phyloP scores from a whole-genome alignment of 768 basidiomycete genomes.

The Cystobasidiopsis lactophilus region DNA sequence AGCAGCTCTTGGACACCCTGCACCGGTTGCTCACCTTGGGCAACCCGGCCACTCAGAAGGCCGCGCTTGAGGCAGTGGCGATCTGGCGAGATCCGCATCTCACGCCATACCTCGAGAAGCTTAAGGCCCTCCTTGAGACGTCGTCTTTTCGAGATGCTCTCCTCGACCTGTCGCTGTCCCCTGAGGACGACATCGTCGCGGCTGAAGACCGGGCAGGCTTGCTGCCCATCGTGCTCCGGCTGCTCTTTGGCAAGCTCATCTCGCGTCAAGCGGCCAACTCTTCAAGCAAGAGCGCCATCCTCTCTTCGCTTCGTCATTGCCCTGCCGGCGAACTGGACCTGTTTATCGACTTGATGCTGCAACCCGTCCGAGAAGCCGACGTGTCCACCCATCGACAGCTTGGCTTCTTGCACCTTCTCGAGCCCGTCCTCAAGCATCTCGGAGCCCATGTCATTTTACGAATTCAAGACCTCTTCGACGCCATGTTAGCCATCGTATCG shows the following conservation, averaged over 20 bases:
- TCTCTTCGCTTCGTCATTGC: constrained; percentile 48
- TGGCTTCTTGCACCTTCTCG: constrained; percentile 66
- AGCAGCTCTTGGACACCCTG: constrained; percentile 44
- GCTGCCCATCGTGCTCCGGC: constrained; percentile 45
- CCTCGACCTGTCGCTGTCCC: constrained; percentile 39
- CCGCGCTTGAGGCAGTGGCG: constrained; percentile 54
- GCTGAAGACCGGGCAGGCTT: constrained; percentile 39
- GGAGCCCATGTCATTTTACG: constrained; percentile 44
- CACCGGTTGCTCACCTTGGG: constrained; percentile 59
- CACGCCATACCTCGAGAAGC: constrained; percentile 37
- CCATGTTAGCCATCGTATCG: constrained; percentile 39
- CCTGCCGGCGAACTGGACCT: constrained; percentile 48
- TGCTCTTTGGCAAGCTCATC: constrained; percentile 73
- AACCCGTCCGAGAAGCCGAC: constrained; percentile 32
- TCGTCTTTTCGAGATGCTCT: constrained; percentile 76
- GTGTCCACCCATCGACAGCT: constrained; percentile 7
- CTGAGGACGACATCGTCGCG: constrained; percentile 34
- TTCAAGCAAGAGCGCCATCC: constrained; percentile 43
- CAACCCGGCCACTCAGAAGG: constrained; percentile 50
- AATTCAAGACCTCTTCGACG: constrained; percentile 56
- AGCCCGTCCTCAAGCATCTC: constrained; percentile 59
- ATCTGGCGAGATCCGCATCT: constrained; percentile 53
- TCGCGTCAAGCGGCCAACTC: constrained; percentile 27
- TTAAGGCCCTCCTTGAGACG: constrained; percentile 56
- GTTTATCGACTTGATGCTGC: constrained; percentile 69